Evolutionary conservation across 2,329 filamentous ascomycete species (phyloP).

Genomic region (Bipolaris bicolor): DNA sequence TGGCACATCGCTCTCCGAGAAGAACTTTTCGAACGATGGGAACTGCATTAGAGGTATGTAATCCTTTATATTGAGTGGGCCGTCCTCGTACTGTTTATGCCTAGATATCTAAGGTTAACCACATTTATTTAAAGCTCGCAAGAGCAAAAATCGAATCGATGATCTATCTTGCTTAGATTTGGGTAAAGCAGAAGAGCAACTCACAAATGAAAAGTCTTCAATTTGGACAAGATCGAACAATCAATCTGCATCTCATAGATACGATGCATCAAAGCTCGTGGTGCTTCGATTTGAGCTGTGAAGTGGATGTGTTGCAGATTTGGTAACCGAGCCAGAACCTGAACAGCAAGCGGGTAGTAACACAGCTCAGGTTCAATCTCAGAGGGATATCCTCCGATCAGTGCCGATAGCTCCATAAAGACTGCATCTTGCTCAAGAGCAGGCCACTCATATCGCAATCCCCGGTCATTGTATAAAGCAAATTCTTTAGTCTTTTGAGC

Average conservation of each 20-base stretch:
- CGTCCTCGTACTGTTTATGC: constrained; percentile 10
- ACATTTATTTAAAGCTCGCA: background rate
- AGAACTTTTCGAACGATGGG: constrained; percentile 8
- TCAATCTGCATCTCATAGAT: constrained; percentile 9
- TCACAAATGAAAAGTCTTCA: constrained; percentile 15
- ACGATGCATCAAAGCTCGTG: constrained; percentile 6
- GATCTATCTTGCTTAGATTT: background rate
- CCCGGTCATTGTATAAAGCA: background rate
- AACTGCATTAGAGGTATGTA: constrained; percentile 8
- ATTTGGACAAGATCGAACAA: constrained; percentile 2
- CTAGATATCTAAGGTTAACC: background rate
- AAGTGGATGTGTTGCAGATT: constrained; percentile 7
- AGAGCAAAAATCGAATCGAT: background rate
- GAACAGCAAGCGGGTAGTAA: constrained; percentile 8
- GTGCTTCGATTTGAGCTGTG: constrained; percentile 8
- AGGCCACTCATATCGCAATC: constrained; percentile 2
- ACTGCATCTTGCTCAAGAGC: background rate
- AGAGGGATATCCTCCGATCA: background rate
- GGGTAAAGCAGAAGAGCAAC: background rate
- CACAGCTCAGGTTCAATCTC: constrained; percentile 11
- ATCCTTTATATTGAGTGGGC: constrained; percentile 1
- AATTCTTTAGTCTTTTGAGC: no score
- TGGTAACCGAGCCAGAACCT: constrained; percentile 8
- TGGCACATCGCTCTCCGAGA: constrained; percentile 2
- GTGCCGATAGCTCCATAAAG: background rate